These are phyloP conservation scores for Vigna trinervia DNA, from an alignment of 306 rosid genomes.

Conservation along the genomic window DNA sequence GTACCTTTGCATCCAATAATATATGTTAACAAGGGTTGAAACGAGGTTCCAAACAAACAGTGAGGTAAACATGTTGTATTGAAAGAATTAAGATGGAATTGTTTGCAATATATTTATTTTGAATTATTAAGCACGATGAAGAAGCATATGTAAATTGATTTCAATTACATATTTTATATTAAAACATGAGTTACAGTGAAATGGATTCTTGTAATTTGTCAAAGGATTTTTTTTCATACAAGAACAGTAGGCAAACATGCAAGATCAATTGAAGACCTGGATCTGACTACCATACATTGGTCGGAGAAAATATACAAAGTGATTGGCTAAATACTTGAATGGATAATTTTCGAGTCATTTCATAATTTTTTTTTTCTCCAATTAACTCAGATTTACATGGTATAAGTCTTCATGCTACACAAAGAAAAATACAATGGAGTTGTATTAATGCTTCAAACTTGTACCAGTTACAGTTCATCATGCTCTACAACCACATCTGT, in stretches of 20 bases:
- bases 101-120: too few relatives aligned
- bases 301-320: background rate
- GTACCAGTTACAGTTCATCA: conserved; percentile 70
- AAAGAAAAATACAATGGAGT: background rate
- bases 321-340: background rate
- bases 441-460: conserved; percentile 28
- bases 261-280: background rate
- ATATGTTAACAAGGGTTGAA: too few relatives aligned
- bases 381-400: background rate
- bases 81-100: too few relatives aligned
- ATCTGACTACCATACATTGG: background rate
- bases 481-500: conserved; percentile 65
- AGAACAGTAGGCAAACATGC: too few relatives aligned
- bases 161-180: too few relatives aligned
- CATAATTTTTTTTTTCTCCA: background rate
- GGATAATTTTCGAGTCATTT: background rate
- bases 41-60: too few relatives aligned
- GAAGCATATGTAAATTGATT: too few relatives aligned
- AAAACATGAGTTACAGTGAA: too few relatives aligned
- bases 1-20: too few relatives aligned
- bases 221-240: too few relatives aligned
- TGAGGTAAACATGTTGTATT: too few relatives aligned
- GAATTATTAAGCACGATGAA: too few relatives aligned
- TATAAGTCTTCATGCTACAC: background rate
- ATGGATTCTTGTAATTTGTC: background rate